Evolutionary conservation across 129 eudicot genomes (phyloP).

Genomic region (Smallanthus sonchifolius): DNA sequence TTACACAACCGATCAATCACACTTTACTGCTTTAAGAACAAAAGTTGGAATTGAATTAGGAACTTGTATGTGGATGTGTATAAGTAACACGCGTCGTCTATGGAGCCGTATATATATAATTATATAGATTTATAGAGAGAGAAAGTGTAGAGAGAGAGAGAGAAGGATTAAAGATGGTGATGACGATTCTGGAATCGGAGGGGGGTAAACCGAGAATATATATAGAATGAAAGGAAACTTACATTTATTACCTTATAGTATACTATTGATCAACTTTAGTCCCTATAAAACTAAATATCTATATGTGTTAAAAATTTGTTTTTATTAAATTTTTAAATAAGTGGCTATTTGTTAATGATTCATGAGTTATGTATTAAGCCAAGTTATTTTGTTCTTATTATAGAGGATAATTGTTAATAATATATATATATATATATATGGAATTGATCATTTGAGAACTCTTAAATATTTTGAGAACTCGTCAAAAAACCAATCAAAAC

Average conservation of each 20-base stretch:
- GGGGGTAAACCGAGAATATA: conserved; percentile 14
- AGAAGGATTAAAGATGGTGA: conserved; percentile 3
- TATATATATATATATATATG: too few relatives aligned
- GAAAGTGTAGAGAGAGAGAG: conserved; percentile 16
- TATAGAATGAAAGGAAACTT: background rate
- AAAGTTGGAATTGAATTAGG: conserved; percentile 17
- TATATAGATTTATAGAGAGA: conserved; percentile 8
- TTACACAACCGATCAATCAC: conserved; percentile 19
- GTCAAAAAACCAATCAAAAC: too few relatives aligned
- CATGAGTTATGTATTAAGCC: background rate
- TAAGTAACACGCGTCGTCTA: conserved; percentile 32
- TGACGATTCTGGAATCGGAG: conserved; percentile 31
- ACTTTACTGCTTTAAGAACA: conserved; percentile 21
- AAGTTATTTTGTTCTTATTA: background rate
- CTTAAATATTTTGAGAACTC: too few relatives aligned
- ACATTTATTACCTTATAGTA: background rate
- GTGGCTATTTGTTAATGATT: background rate
- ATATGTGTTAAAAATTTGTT: background rate
- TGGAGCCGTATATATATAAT: conserved; percentile 11
- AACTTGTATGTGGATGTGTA: conserved; percentile 18
- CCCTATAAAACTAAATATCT: background rate
- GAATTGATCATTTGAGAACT: too few relatives aligned
- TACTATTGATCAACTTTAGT: background rate
- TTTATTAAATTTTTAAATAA: background rate
- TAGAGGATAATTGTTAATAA: background rate